Evolutionary conservation across 2,329 filamentous ascomycete species (phyloP).

Genomic region (Diaporthe batatas): DNA sequence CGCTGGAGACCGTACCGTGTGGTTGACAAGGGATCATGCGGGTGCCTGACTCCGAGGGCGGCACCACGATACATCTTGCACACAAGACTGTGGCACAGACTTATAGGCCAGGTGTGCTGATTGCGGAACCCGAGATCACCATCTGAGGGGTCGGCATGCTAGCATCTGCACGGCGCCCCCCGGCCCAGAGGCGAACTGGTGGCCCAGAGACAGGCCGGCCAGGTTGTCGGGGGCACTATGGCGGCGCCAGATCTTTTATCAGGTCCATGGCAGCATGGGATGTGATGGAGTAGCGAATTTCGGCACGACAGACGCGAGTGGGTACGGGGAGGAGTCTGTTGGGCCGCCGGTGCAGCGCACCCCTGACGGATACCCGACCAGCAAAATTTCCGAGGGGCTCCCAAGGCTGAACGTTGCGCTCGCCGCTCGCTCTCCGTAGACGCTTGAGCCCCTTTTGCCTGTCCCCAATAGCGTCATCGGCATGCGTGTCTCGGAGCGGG

Average conservation of each 20-base stretch:
- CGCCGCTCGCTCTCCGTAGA: constrained; percentile 38
- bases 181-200: neutral
- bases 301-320: constrained; percentile 36
- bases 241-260: constrained; percentile 33
- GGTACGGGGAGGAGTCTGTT: constrained; percentile 37
- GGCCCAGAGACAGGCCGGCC: constrained; percentile 5
- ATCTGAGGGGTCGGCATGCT: neutral
- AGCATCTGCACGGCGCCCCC: neutral
- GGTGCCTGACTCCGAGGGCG: constrained; percentile 29
- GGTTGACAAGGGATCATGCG: constrained; percentile 2
- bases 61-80: neutral
- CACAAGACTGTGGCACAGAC: constrained; percentile 22
- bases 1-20: neutral
- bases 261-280: constrained; percentile 4
- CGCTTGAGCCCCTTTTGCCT: constrained; percentile 36
- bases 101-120: constrained; percentile 10
- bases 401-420: constrained; percentile 41
- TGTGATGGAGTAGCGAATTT: constrained; percentile 39
- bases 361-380: constrained; percentile 34
- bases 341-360: constrained; percentile 7
- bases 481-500: neutral
- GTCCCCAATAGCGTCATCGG: constrained; percentile 25
- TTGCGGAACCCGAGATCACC: constrained; percentile 6
- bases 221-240: constrained; percentile 11
- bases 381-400: constrained; percentile 37